Conservation (phyloP, 2,329 filamentous ascomycete species). For the Cladobotryum mycophilum region DNA sequence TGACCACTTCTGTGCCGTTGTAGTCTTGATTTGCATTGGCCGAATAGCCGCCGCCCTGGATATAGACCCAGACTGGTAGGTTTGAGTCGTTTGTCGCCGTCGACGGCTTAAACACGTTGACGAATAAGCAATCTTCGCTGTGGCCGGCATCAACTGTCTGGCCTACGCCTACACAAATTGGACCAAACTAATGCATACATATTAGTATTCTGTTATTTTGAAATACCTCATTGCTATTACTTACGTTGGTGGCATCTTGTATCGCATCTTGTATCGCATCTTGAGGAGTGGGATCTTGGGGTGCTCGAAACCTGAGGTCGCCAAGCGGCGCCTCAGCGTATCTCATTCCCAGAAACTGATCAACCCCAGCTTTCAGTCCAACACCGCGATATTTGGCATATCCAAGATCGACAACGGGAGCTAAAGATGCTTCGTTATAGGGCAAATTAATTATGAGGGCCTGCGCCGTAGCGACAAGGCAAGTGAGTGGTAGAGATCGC, state of each 20-base stretch:
- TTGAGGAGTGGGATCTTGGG: slow-evolving; percentile 34
- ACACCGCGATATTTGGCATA: slow-evolving; percentile 41
- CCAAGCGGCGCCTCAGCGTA: slow-evolving; percentile 47
- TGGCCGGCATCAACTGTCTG: slow-evolving; percentile 18
- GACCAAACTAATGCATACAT: slow-evolving; percentile 31
- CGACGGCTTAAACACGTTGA: slow-evolving; percentile 43
- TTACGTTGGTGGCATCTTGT: slow-evolving; percentile 32
- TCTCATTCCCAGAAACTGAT: slow-evolving; percentile 42
- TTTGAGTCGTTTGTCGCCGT: slow-evolving; percentile 20
- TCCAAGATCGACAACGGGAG: slow-evolving; percentile 30
- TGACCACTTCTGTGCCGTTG: slow-evolving; percentile 43
- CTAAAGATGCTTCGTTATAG: too few species aligned
- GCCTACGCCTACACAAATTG: slow-evolving; percentile 35
- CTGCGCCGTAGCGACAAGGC: too few species aligned
- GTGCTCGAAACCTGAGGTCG: slow-evolving; percentile 45
- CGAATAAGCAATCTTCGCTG: slow-evolving; percentile 41
- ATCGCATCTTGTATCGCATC: slow-evolving; percentile 29
- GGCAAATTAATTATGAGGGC: too few species aligned
- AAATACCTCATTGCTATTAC: slow-evolving; percentile 2
- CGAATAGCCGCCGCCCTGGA: slow-evolving; percentile 44
- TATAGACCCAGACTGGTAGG: slow-evolving; percentile 34
- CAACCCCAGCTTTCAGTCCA: slow-evolving; percentile 32
- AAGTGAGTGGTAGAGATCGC: too few species aligned
- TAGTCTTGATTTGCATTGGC: slow-evolving; percentile 44
- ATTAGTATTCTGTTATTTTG: background rate